phyloP scores from a whole-genome alignment of 2,329 filamentous ascomycete genomes.

The Fonsecaea pedrosoi region DNA sequence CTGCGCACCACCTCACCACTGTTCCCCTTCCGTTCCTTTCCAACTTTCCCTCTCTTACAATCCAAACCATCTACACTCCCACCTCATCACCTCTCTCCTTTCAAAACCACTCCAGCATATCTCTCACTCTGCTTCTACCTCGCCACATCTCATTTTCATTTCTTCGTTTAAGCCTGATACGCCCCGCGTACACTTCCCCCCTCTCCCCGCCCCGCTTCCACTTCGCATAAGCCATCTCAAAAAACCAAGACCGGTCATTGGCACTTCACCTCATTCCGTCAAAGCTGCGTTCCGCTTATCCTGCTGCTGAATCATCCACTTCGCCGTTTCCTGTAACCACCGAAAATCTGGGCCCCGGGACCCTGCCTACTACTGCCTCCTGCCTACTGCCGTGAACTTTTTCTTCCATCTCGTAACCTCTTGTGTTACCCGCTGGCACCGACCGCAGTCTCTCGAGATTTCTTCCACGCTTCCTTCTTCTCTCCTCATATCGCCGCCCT shows the following conservation, averaged over 20 bases:
- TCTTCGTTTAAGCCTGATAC: constrained; percentile 4
- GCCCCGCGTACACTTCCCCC: constrained; percentile 5
- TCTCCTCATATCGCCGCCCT: constrained; percentile 1
- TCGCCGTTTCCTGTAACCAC: constrained; percentile 4
- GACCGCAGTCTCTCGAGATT: neutral
- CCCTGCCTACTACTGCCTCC: constrained; percentile 1
- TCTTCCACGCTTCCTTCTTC: constrained; percentile 7
- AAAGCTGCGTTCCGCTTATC: constrained; percentile 8
- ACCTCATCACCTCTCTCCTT: neutral
- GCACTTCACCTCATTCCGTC: constrained; percentile 8
- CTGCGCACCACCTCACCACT: neutral
- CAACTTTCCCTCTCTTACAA: neutral
- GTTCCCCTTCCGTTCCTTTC: neutral
- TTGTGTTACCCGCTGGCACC: neutral
- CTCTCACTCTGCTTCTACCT: neutral
- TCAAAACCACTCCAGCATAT: neutral
- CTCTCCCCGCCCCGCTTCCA: constrained; percentile 3
- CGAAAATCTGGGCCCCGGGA: constrained; percentile 1
- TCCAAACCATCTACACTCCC: neutral
- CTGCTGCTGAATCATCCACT: constrained; percentile 18
- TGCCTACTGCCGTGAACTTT: constrained; percentile 9
- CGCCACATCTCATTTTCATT: neutral
- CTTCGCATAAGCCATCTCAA: constrained; percentile 2
- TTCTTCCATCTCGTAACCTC: constrained; percentile 1
- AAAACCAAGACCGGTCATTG: constrained; percentile 1